Evolutionary conservation across 352 stramenopile species (phyloP).

Genomic region (Plasmopara viticola): DNA sequence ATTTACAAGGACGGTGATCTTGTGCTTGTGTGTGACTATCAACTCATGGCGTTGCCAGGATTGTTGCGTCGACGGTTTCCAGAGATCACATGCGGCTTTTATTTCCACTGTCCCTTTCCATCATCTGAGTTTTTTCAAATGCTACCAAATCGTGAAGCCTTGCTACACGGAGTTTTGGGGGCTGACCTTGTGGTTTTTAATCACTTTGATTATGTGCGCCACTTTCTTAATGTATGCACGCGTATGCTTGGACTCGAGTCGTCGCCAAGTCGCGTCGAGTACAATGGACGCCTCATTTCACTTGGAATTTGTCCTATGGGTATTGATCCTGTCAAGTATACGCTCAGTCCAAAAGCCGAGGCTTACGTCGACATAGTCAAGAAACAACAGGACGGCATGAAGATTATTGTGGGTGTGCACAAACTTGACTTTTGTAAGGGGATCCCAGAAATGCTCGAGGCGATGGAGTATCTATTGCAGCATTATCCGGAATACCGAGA

Average conservation of each 20-base stretch:
- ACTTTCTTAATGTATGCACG: constrained; percentile 82
- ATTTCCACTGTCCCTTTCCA: constrained; percentile 87
- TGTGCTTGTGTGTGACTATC: constrained; percentile 87
- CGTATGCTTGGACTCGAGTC: constrained; percentile 84
- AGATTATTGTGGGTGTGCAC: constrained; percentile 71
- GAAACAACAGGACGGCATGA: constrained; percentile 58
- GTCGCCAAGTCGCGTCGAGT: constrained; percentile 79
- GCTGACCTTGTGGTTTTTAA: constrained; percentile 87
- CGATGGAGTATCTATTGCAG: constrained; percentile 84
- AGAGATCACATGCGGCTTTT: constrained; percentile 79
- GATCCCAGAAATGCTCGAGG: constrained; percentile 86
- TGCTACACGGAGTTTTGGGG: constrained; percentile 77
- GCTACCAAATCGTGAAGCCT: constrained; percentile 63
- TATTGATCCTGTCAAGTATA: constrained; percentile 83
- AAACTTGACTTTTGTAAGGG: constrained; percentile 83
- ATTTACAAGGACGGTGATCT: constrained; percentile 82
- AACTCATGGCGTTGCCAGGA: constrained; percentile 80
- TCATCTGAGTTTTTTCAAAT: constrained; percentile 90
- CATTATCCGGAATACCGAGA: constrained; percentile 90
- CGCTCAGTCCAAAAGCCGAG: constrained; percentile 50
- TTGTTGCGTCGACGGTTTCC: constrained; percentile 71
- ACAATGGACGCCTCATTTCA: constrained; percentile 82
- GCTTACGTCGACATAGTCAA: constrained; percentile 45
- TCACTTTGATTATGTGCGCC: constrained; percentile 86
- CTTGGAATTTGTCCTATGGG: constrained; percentile 87